Percentiles rank a stretch among this genome's conserved stretches.
phyloP scores from a whole-genome alignment of 768 basidiomycete genomes.

The Leccinum incarnatum region DNA sequence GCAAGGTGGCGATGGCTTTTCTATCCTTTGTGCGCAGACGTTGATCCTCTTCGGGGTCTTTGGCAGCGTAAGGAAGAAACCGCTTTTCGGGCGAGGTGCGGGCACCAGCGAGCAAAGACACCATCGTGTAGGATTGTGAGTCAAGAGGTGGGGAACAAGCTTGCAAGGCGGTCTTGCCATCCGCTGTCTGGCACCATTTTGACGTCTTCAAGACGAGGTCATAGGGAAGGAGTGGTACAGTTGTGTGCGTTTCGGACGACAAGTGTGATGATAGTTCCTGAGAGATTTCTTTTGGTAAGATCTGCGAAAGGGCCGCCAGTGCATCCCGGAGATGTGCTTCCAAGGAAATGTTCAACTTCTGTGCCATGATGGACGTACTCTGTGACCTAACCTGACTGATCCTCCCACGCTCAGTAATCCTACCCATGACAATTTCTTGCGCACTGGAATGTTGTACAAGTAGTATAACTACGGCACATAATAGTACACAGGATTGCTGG shows the following conservation, averaged over 20 bases:
- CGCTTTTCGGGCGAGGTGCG: constrained; percentile 75
- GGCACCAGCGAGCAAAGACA: constrained; percentile 73
- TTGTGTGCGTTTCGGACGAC: constrained; percentile 8
- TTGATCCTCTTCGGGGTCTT: constrained; percentile 47
- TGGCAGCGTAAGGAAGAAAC: constrained; percentile 51
- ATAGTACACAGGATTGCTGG: neutral
- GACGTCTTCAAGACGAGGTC: constrained; percentile 56
- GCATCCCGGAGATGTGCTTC: constrained; percentile 57
- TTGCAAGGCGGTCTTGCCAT: constrained; percentile 40
- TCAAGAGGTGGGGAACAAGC: constrained; percentile 45
- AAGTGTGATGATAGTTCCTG: constrained; percentile 42
- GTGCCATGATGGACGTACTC: constrained; percentile 2
- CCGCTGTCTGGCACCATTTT: constrained; percentile 61
- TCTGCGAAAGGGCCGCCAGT: constrained; percentile 43
- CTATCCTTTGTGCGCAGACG: constrained; percentile 50
- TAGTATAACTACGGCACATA: neutral
- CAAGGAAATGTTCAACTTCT: constrained; percentile 57
- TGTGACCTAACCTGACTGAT: no score
- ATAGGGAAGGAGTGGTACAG: constrained; percentile 56
- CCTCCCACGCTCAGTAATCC: neutral
- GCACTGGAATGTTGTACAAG: neutral
- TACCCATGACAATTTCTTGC: neutral
- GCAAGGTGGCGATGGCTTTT: constrained; percentile 63
- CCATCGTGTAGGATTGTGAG: constrained; percentile 60
- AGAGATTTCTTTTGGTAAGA: constrained; percentile 47